phyloP scores from a whole-genome alignment of 169 alveolate species.

The Plasmodium adleri region DNA sequence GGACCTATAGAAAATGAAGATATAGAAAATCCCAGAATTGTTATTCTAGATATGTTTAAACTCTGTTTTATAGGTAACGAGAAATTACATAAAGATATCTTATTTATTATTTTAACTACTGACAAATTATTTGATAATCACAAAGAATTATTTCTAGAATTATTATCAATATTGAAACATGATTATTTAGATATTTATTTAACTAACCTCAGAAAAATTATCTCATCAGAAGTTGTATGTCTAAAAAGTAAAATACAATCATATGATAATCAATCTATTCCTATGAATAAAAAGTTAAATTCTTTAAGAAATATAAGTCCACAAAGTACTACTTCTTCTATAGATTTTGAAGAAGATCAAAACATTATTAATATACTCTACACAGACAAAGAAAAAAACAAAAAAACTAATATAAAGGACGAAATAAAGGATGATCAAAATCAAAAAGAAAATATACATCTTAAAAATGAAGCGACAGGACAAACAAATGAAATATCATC shows the following conservation, averaged over 20 bases:
- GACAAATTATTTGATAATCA: constrained; percentile 63
- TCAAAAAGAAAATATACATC: neutral
- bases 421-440: neutral
- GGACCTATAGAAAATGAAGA: constrained; percentile 74
- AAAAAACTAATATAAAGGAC: neutral
- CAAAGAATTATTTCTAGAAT: constrained; percentile 65
- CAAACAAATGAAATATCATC: neutral
- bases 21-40: constrained; percentile 43
- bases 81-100: constrained; percentile 58
- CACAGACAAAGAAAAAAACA: constrained; percentile 9
- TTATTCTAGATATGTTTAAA: constrained; percentile 45
- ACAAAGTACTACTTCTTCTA: constrained; percentile 22
- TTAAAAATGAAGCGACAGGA: neutral
- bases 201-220: constrained; percentile 41
- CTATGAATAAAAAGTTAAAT: constrained; percentile 1
- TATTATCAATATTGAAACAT: constrained; percentile 29
- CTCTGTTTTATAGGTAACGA: constrained; percentile 64
- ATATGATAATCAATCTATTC: constrained; percentile 13
- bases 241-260: constrained; percentile 42
- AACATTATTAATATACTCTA: neutral
- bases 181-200: constrained; percentile 54
- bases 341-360: constrained; percentile 36
- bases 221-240: constrained; percentile 57
- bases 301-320: constrained; percentile 7
- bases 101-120: constrained; percentile 56